These are phyloP conservation scores for Backusella australiensis DNA, from an alignment of 192 early-diverging fungal genomes.

Conservation along the genomic window DNA sequence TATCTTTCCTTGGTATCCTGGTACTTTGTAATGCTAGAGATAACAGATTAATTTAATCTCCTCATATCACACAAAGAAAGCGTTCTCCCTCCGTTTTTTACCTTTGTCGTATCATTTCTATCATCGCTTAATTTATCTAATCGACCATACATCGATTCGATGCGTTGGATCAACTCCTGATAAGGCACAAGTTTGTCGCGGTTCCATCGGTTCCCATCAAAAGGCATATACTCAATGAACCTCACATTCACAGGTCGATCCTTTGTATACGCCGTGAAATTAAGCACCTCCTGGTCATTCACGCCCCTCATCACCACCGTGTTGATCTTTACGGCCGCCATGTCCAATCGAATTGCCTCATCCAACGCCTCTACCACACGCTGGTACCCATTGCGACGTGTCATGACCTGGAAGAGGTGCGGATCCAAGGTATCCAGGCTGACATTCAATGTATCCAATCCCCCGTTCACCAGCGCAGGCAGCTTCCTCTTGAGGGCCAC, in stretches of 20 bases:
- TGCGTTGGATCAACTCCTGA: constrained; percentile 64
- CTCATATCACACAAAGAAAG: neutral
- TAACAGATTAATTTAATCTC: neutral
- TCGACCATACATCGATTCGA: constrained; percentile 54
- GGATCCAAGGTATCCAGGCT: constrained; percentile 90
- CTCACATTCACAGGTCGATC: constrained; percentile 73
- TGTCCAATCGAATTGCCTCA: constrained; percentile 60
- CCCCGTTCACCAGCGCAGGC: constrained; percentile 60
- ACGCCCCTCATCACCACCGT: constrained; percentile 87
- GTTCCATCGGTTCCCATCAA: constrained; percentile 95
- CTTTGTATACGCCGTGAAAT: constrained; percentile 85
- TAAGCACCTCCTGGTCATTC: constrained; percentile 81
- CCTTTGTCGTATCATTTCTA: constrained; percentile 84
- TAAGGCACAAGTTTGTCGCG: constrained; percentile 82
- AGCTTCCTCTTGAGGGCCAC: constrained; percentile 88
- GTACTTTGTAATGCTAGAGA: constrained; percentile 63
- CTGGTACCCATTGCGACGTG: constrained; percentile 76
- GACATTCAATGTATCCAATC: constrained; percentile 87
- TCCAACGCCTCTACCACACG: constrained; percentile 77
- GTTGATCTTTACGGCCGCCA: constrained; percentile 86
- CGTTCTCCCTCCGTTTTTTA: constrained; percentile 9
- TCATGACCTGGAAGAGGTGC: constrained; percentile 86
- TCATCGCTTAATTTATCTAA: constrained; percentile 69
- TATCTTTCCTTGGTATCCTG: constrained; percentile 82
- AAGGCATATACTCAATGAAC: constrained; percentile 99